Evolutionary conservation across 2,329 filamentous ascomycete species (phyloP).

Genomic region (Trichophyton schoenleinii): DNA sequence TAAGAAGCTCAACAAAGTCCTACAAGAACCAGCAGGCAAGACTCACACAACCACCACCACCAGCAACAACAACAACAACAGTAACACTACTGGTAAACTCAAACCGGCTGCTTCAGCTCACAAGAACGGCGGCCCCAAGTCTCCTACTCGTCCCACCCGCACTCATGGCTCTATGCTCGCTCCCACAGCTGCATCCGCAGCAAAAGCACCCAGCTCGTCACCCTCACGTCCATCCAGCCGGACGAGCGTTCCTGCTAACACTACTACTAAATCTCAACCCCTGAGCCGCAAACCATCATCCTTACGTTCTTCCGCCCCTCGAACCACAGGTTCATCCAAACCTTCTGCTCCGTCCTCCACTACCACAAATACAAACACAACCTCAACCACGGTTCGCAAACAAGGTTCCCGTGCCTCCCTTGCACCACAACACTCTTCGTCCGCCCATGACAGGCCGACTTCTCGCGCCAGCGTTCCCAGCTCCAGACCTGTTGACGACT

Average conservation of each 20-base stretch:
- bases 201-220: constrained; percentile 19
- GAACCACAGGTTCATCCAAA: constrained; percentile 10
- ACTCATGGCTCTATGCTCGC: constrained; percentile 30
- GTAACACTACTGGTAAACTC: constrained; percentile 8
- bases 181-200: constrained; percentile 29
- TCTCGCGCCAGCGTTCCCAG: constrained; percentile 29
- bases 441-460: constrained; percentile 23
- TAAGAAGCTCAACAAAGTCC: constrained; percentile 18
- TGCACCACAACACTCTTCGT: constrained; percentile 11
- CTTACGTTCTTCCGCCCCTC: constrained; percentile 12
- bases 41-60: too few relatives aligned
- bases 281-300: constrained; percentile 21
- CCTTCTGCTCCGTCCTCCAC: not conserved
- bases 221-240: constrained; percentile 19
- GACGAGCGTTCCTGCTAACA: constrained; percentile 14
- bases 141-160: constrained; percentile 30
- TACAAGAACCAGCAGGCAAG: constrained; percentile 18
- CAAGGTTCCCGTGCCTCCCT: constrained; percentile 20
- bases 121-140: constrained; percentile 19
- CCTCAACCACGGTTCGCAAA: constrained; percentile 16
- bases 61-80: constrained; percentile 2
- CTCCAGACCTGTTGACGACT: constrained; percentile 31
- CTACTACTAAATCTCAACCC: constrained; percentile 11
- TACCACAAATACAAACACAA: too few relatives aligned
- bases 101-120: not conserved